A percentile compares a stretch with the other conserved stretches of the same genome.
Conservation (phyloP, 176 grass and related monocot species). For the Ensete ventricosum region DNA sequence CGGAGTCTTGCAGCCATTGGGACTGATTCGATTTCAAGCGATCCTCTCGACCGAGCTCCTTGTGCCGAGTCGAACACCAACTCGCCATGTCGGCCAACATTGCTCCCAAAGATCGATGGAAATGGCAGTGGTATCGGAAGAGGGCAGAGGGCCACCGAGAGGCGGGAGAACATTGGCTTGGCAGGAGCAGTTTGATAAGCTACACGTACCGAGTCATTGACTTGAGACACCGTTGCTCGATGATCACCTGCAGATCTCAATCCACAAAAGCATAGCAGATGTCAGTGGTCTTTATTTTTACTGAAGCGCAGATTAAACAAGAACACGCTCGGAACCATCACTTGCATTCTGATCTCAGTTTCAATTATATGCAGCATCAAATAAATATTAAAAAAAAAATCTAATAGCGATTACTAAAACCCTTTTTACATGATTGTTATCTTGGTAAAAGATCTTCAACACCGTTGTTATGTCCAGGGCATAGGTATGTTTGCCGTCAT, state of each 20-base stretch:
- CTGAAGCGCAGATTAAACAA: neutral
- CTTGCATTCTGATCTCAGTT: neutral
- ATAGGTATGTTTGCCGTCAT: no score
- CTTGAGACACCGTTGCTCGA: constrained; percentile 53
- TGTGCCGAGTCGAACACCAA: constrained; percentile 24
- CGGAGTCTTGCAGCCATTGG: constrained; percentile 58
- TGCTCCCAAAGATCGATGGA: constrained; percentile 55
- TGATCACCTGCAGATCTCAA: constrained; percentile 31
- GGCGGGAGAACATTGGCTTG: constrained; percentile 56
- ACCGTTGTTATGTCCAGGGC: no score
- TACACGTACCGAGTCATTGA: constrained; percentile 32
- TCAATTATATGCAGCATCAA: neutral
- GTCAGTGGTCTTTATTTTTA: neutral
- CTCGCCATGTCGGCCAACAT: constrained; percentile 51
- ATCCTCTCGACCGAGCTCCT: constrained; percentile 32
- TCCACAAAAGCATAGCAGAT: neutral
- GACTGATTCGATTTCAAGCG: constrained; percentile 52
- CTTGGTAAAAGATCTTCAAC: no score
- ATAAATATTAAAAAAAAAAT: neutral
- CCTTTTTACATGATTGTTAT: no score
- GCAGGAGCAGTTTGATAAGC: constrained; percentile 22
- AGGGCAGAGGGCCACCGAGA: constrained; percentile 52
- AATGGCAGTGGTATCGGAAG: constrained; percentile 78
- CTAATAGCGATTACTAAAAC: neutral
- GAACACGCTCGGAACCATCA: neutral